Evolutionary conservation across 2,329 filamentous ascomycete genomes (phyloP), one percentile per base, ranked within the genome.

Genomic region (Ophiostoma perfectum): DNA sequence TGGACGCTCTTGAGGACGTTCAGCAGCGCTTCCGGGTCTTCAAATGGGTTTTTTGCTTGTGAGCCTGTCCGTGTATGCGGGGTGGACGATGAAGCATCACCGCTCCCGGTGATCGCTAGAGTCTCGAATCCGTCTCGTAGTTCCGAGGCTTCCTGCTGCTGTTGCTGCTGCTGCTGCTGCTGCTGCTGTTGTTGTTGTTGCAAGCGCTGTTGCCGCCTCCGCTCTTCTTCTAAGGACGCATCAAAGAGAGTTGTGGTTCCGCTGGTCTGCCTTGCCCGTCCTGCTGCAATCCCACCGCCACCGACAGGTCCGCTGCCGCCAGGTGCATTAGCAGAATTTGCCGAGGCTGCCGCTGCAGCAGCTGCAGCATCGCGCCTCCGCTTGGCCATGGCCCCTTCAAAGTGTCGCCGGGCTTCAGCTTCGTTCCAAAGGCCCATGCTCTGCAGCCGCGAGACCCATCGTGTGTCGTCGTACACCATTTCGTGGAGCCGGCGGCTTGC

Each of bases 401-500:
- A 91, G 67, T 91, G 82, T 73, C 86, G 88, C 70, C 93, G 85
- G 4, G 95, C 95, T 76, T 97, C 94, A 3, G 81, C 78, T 76
- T 99, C 95, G 75, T 96, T 90, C 95, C 95, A 99, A 73, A 91
- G 90, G 1, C 90, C 91, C 88, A 99, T 97, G 69, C 85, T 88
- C 76, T 90, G 90, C 67, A 99, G 79, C 71, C 91, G 86, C 72
- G 91, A 88, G 52, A 98, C 90, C 95, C 95, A 99, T 80, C 94
- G 86, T 65, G 93, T 92, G 78, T 99, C 95, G 77, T 99, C 95
- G 79, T 98, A 99, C 3, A 97, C 93, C 93, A 99, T 99, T 79
- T 99, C 95, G 76, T 90, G 90, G 84, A 98, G 87, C 70, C 92
- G 90, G 75, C 87, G 90, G 69, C 92, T 97, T 38, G 91, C 88